Evolutionary conservation across 2,329 filamentous ascomycete species (phyloP).

Genomic region (Septoria linicola): DNA sequence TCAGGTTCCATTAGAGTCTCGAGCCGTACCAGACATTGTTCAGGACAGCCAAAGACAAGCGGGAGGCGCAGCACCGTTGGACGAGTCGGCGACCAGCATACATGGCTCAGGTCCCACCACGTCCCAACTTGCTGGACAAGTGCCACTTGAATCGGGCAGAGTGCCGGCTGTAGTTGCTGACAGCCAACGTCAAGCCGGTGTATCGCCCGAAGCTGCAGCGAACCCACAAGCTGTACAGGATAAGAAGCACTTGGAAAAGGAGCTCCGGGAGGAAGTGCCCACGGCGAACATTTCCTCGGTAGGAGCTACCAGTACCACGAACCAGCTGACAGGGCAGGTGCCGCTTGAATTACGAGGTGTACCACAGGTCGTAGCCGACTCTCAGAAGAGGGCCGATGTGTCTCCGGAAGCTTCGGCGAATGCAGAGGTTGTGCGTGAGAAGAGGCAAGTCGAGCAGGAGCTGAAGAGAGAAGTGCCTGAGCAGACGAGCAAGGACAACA

Average conservation of each 20-base stretch:
- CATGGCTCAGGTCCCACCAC: slow-evolving; percentile 39
- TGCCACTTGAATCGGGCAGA: slow-evolving; percentile 42
- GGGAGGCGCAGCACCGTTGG: slow-evolving; percentile 6
- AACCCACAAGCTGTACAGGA: slow-evolving; percentile 54
- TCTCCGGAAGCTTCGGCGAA: slow-evolving; percentile 67
- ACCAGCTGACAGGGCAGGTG: background rate
- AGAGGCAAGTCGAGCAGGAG: slow-evolving; percentile 57
- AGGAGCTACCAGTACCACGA: background rate
- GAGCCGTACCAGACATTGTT: slow-evolving; percentile 2
- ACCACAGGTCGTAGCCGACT: slow-evolving; percentile 67
- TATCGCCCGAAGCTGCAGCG: slow-evolving; percentile 66
- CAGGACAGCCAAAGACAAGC: slow-evolving; percentile 5
- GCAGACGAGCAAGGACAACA: slow-evolving; percentile 1
- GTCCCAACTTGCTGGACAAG: slow-evolving; percentile 45
- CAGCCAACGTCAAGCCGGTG: slow-evolving; percentile 65
- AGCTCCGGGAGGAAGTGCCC: slow-evolving; percentile 48
- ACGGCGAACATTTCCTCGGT: background rate
- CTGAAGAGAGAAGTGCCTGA: slow-evolving; percentile 50
- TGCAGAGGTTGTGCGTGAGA: slow-evolving; percentile 50
- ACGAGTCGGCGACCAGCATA: slow-evolving; percentile 13
- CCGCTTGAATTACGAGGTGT: slow-evolving; percentile 37
- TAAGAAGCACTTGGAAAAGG: slow-evolving; percentile 60
- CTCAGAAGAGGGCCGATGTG: slow-evolving; percentile 64
- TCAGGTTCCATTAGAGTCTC: slow-evolving; percentile 11
- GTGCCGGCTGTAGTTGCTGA: slow-evolving; percentile 67